Conservation (phyloP, 352 stramenopile species). For the Phytophthora multivora region DNA sequence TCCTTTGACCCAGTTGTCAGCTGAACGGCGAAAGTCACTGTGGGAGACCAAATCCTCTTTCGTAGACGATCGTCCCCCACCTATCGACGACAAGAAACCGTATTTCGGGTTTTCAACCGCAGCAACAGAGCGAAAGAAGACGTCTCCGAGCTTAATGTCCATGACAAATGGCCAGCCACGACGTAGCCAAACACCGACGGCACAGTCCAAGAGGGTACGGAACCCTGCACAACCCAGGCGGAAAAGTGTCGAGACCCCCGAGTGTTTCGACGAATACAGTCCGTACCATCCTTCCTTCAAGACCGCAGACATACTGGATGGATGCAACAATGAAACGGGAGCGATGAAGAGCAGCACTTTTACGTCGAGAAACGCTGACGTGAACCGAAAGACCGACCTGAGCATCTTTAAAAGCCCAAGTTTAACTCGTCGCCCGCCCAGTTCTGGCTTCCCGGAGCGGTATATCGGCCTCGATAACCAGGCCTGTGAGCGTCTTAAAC, state of each 20-base stretch:
- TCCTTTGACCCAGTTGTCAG: conserved; percentile 10
- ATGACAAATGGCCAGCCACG: background rate
- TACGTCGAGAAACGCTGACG: background rate
- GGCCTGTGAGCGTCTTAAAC: conserved; percentile 73
- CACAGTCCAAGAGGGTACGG: conserved; percentile 19
- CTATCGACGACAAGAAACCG: conserved; percentile 25
- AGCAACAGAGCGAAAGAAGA: conserved; percentile 11
- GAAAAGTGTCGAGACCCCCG: conserved; percentile 26
- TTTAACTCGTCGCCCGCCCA: conserved; percentile 52
- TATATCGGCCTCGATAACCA: conserved; percentile 84
- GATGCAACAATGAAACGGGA: conserved; percentile 33
- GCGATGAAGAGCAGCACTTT: conserved; percentile 2
- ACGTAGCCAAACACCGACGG: conserved; percentile 13
- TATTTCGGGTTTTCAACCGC: conserved; percentile 12
- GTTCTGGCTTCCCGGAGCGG: conserved; percentile 61
- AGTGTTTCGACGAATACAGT: conserved; percentile 86
- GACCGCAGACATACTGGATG: conserved; percentile 41
- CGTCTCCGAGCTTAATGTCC: background rate
- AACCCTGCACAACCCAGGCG: conserved; percentile 12
- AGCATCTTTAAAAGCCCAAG: conserved; percentile 84
- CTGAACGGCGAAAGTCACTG: conserved; percentile 23
- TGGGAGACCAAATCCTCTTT: conserved; percentile 27
- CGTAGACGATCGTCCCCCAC: background rate
- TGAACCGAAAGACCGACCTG: conserved; percentile 54
- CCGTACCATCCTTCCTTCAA: conserved; percentile 75